phyloP scores from a whole-genome alignment of 2,329 filamentous ascomycete species.

The Cladosporium colombiae region DNA sequence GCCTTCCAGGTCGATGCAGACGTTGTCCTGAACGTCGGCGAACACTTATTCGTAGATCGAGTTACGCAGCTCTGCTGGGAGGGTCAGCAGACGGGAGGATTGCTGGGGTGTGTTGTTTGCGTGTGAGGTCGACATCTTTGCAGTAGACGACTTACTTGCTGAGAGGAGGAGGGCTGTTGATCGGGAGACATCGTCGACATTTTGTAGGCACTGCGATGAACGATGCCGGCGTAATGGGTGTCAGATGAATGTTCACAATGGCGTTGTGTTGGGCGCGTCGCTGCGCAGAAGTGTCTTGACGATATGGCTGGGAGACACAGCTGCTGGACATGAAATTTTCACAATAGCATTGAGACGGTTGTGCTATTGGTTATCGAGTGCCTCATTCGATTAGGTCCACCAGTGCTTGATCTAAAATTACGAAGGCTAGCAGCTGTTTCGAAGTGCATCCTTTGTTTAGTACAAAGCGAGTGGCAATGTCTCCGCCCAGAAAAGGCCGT shows the following conservation, averaged over 20 bases:
- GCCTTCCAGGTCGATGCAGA: neutral
- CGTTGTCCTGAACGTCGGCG: neutral
- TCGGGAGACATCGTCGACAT: neutral
- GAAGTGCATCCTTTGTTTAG: constrained; percentile 6
- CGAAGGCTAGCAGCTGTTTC: neutral
- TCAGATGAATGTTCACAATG: neutral
- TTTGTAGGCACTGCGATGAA: neutral
- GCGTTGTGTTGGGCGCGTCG: neutral
- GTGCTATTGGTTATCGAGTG: neutral
- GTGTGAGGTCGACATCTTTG: neutral
- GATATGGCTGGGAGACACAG: neutral
- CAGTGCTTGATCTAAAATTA: neutral
- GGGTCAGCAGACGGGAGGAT: neutral
- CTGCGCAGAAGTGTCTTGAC: neutral
- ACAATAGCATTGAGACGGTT: neutral
- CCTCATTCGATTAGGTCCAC: neutral
- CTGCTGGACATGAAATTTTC: neutral
- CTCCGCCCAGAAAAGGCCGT: neutral
- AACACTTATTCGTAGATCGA: neutral
- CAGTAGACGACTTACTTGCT: neutral
- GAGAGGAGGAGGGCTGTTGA: neutral
- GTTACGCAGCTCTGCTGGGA: constrained; percentile 3
- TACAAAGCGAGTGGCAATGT: neutral
- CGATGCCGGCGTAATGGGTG: neutral
- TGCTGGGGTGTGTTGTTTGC: neutral